A percentile compares a stretch with the other conserved stretches of the same genome.
Conservation (phyloP, 2,329 filamentous ascomycete species). For the Alternaria brassicae region DNA sequence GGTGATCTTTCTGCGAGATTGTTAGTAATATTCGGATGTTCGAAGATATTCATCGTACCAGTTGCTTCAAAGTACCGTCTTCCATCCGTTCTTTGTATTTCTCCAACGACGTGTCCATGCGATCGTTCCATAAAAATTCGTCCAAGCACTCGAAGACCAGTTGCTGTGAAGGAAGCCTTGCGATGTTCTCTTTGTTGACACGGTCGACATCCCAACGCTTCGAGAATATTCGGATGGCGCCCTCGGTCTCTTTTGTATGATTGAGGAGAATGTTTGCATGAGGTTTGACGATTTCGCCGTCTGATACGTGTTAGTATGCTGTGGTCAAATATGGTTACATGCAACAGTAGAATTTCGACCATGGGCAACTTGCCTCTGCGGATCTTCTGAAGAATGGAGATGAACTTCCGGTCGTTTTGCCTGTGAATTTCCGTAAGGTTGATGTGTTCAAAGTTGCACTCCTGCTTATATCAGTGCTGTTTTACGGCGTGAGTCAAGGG, state of each 20-base stretch:
- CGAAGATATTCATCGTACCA: constrained; percentile 7
- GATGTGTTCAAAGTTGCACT: constrained; percentile 62
- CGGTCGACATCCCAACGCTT: constrained; percentile 47
- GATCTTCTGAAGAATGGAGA: constrained; percentile 63
- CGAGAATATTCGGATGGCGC: constrained; percentile 57
- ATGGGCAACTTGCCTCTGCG: constrained; percentile 53
- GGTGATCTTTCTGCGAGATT: constrained; percentile 51
- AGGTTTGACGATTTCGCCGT: constrained; percentile 36
- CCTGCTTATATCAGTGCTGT: constrained; percentile 21
- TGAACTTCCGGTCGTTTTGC: constrained; percentile 63
- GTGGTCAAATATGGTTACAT: background rate
- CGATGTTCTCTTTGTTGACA: constrained; percentile 46
- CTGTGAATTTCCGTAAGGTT: constrained; percentile 64
- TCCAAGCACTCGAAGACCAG: constrained; percentile 50
- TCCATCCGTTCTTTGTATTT: constrained; percentile 14
- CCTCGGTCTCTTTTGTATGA: constrained; percentile 52
- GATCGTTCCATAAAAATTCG: constrained; percentile 51
- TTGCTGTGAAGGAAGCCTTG: constrained; percentile 33
- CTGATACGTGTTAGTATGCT: constrained; percentile 11
- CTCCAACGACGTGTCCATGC: constrained; percentile 22
- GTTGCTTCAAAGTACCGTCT: constrained; percentile 28
- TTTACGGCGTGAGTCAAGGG: background rate
- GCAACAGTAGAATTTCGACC: background rate
- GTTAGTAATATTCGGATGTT: background rate
- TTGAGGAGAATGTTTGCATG: constrained; percentile 57